Conservation (phyloP, 2,329 filamentous ascomycete genomes). For the Dryadomyces quercus-mongolicae region DNA sequence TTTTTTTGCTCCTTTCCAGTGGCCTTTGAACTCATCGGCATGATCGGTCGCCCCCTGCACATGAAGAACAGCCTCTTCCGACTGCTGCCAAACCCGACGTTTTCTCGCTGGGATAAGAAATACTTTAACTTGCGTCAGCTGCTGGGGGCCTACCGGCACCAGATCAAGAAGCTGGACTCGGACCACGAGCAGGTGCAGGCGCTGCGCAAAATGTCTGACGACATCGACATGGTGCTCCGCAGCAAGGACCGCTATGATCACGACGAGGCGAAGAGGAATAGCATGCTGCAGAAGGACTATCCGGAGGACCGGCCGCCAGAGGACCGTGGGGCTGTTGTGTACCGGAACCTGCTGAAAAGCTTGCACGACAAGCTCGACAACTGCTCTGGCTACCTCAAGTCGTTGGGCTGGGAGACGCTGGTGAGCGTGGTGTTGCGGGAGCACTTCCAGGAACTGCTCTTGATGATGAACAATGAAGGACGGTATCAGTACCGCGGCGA, state of each 20-base stretch:
- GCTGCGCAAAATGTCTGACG: neutral
- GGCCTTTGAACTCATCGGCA: conserved; percentile 46
- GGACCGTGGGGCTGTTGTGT: neutral
- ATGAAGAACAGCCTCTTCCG: conserved; percentile 37
- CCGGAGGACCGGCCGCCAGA: too few relatives aligned
- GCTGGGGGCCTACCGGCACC: conserved; percentile 23
- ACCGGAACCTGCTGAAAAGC: neutral
- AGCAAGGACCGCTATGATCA: neutral
- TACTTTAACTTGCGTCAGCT: conserved; percentile 31
- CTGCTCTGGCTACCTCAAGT: neutral
- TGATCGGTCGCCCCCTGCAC: conserved; percentile 39
- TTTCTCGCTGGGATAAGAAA: conserved; percentile 39
- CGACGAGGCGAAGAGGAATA: neutral
- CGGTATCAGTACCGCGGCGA: conserved; percentile 16
- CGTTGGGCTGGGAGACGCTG: conserved; percentile 12
- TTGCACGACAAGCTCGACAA: neutral
- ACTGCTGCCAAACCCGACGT: conserved; percentile 44
- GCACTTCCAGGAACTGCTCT: conserved; percentile 36
- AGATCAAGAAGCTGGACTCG: neutral
- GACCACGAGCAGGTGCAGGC: neutral
- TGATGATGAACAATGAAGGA: conserved; percentile 29
- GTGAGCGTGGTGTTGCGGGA: conserved; percentile 34
- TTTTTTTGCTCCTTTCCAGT: conserved; percentile 22
- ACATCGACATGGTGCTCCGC: neutral
- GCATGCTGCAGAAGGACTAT: too few relatives aligned